Evolutionary conservation across 208 protist genomes (phyloP), one percentile per base, ranked within the genome.

Genomic region (Herpetomonas tarakana): DNA sequence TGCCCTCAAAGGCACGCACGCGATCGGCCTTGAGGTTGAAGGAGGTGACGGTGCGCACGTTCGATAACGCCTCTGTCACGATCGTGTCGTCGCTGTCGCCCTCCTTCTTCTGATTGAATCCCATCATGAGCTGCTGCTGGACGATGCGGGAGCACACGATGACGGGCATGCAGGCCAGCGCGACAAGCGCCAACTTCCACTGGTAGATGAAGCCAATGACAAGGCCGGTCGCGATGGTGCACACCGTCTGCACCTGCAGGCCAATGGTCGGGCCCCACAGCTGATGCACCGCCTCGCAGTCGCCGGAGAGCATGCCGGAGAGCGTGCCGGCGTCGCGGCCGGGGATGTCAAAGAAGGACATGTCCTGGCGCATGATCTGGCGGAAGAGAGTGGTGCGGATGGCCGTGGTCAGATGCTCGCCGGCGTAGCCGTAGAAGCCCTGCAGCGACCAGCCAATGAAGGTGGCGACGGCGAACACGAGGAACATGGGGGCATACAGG

Each of bases 321-420:
- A 92, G 71, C 7, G 70, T 78, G n/a, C 82, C 86, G 3, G 86
- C 74, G 47, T 92, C 86, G 25, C 81, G 74, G 7, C 77, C 76
- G 9, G 76, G 79, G 50, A 71, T 88, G 59, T 93, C 87, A 53
- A 91, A 93, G 70, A 91, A 93, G 68, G 55, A 83, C 81, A 91
- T 89, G 62, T 93, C 87, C 58, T 93, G 87, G 2, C 82, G 76
- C 16, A 92, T 53, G 21, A 92, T 86, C 54, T 85, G 70, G 19
- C 62, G 60, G 62, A 89, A 88, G 2, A 92, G 74, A 64, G 77
- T 62, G 4, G 72, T 68, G 47, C 86, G 81, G 18, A 92, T 62
- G 52, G 62, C 60, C 51, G 78, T 86, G 26, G 86, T 92, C 44
- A 92, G 54, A 50, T 76, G 67, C 61, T 90, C 77, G 12, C 86